phyloP scores from a whole-genome alignment of 352 stramenopile genomes.

The Phytophthora foliorum region DNA sequence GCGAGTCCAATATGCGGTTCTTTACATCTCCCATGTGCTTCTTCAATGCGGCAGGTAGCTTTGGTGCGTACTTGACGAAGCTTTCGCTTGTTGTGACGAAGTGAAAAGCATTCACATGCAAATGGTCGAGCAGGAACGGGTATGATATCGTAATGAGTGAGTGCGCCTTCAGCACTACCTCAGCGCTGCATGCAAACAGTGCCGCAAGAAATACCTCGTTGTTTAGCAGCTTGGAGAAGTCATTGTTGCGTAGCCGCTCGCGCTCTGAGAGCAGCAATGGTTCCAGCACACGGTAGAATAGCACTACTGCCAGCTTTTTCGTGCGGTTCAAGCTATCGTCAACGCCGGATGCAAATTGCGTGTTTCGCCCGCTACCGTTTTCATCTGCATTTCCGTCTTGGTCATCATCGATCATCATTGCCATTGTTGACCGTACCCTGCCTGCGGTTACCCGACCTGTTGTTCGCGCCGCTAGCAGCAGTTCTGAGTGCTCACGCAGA shows the following conservation, averaged over 20 bases:
- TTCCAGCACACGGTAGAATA: slow-evolving; percentile 89
- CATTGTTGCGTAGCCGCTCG: slow-evolving; percentile 67
- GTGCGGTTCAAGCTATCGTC: slow-evolving; percentile 84
- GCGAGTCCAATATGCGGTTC: slow-evolving; percentile 83
- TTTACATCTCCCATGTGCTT: slow-evolving; percentile 90
- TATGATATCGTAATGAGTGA: slow-evolving; percentile 90
- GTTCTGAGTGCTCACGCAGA: slow-evolving; percentile 58
- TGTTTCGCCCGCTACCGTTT: slow-evolving; percentile 24
- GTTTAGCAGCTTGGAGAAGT: slow-evolving; percentile 85
- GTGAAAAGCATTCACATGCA: slow-evolving; percentile 87
- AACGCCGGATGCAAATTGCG: slow-evolving; percentile 48
- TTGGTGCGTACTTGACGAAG: slow-evolving; percentile 86
- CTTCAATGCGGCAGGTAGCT: slow-evolving; percentile 79
- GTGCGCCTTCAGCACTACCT: slow-evolving; percentile 88
- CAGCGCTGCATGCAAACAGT: slow-evolving; percentile 85
- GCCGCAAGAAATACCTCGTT: slow-evolving; percentile 85
- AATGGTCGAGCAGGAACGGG: slow-evolving; percentile 77
- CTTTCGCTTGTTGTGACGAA: slow-evolving; percentile 90
- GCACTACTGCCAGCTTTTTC: slow-evolving; percentile 65
- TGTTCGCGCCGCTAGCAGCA: slow-evolving; percentile 54
- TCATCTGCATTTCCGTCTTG: slow-evolving; percentile 29
- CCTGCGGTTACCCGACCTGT: slow-evolving; percentile 20
- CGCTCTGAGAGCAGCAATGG: slow-evolving; percentile 76
- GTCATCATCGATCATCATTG: slow-evolving; percentile 31
- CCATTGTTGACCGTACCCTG: slow-evolving; percentile 19